These are phyloP conservation scores for Suhomyces panamericanus DNA, from an alignment of 1,139 yeast genomes.

Conservation along the genomic window DNA sequence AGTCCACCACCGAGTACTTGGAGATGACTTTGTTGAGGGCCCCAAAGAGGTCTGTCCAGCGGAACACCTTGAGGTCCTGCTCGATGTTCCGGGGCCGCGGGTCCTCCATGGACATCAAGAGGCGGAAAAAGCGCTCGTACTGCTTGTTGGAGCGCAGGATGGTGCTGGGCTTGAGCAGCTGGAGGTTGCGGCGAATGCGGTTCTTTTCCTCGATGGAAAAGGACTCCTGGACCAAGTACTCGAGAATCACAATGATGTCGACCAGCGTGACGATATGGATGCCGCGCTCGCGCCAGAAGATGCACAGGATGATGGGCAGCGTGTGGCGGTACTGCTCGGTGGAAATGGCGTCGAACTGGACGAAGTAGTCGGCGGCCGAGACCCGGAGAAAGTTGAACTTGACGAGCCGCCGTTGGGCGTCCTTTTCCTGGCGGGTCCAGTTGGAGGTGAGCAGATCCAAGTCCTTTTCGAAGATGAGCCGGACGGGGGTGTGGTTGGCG, in stretches of 20 bases:
- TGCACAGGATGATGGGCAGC: constrained; percentile 54
- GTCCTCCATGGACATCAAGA: constrained; percentile 62
- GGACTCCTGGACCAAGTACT: constrained; percentile 55
- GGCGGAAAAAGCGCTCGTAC: constrained; percentile 50
- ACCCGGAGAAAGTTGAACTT: constrained; percentile 29
- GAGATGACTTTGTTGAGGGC: constrained; percentile 64
- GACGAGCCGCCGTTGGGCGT: constrained; percentile 37
- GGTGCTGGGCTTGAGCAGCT: constrained; percentile 63
- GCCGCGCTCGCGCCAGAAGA: constrained; percentile 56
- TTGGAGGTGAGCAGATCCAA: constrained; percentile 26
- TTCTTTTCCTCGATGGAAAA: constrained; percentile 71
- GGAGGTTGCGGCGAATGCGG: constrained; percentile 66
- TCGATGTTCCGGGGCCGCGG: constrained; percentile 75
- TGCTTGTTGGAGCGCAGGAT: constrained; percentile 52
- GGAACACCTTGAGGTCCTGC: constrained; percentile 69
- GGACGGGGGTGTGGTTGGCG: constrained; percentile 11
- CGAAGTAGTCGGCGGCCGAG: constrained; percentile 24
- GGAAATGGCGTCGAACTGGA: constrained; percentile 28
- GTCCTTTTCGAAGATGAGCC: constrained; percentile 12
- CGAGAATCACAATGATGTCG: constrained; percentile 60
- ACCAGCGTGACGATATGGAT: constrained; percentile 63
- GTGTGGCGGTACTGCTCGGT: constrained; percentile 25
- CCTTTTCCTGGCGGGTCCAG: constrained; percentile 37
- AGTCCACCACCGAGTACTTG: constrained; percentile 44
- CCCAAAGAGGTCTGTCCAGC: constrained; percentile 54